A percentile compares a stretch with the other conserved stretches of the same genome.
phyloP scores from a whole-genome alignment of 2,329 filamentous ascomycete genomes.

The Pezicula neosporulosa region DNA sequence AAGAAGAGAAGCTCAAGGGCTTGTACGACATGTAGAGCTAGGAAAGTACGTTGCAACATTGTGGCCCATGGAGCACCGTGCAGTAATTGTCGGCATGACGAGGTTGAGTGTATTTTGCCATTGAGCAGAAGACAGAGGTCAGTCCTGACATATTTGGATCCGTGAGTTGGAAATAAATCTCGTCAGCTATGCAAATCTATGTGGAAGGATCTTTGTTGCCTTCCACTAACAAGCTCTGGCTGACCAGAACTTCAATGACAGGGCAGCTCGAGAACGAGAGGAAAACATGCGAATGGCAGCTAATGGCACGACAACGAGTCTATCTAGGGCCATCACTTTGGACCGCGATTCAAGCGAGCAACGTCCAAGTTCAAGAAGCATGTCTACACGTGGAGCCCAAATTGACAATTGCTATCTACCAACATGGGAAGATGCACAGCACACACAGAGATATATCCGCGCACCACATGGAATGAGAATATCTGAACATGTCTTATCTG shows the following conservation, averaged over 20 bases:
- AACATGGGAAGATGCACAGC: no score
- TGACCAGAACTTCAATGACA: neutral
- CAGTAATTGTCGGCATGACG: constrained; percentile 12
- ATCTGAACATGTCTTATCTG: constrained; percentile 5
- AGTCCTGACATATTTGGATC: neutral
- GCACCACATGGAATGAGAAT: constrained; percentile 9
- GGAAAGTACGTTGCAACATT: constrained; percentile 13
- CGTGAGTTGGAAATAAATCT: no score
- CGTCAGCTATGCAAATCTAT: no score
- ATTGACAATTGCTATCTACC: neutral
- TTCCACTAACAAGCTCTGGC: neutral
- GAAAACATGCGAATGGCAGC: neutral
- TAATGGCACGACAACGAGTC: neutral
- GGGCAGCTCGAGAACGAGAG: constrained; percentile 5
- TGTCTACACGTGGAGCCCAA: neutral
- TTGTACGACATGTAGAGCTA: constrained; percentile 10
- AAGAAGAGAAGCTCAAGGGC: constrained; percentile 11
- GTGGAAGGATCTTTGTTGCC: no score
- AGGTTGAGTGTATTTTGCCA: constrained; percentile 11
- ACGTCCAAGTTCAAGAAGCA: neutral
- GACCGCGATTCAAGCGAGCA: neutral
- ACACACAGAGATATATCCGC: neutral
- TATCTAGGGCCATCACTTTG: neutral
- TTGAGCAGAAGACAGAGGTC: constrained; percentile 10
- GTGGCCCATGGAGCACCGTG: constrained; percentile 10